Evolutionary conservation across 345 rosid genomes (phyloP).

Genomic region (Lagerstroemia speciosa): DNA sequence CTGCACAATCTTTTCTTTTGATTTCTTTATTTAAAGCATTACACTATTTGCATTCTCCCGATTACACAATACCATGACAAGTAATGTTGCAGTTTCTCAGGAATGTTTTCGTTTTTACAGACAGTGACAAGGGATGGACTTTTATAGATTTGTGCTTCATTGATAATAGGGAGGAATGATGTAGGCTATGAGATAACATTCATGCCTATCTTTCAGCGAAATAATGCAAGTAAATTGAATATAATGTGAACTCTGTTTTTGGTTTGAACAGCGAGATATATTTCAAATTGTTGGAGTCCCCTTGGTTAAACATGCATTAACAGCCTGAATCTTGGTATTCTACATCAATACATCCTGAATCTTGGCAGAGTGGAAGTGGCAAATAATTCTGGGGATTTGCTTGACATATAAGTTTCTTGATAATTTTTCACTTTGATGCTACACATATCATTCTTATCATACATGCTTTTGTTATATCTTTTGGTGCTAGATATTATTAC

Average conservation of each 20-base stretch:
- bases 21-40: slow-evolving; percentile 23
- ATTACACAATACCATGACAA: neutral
- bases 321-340: slow-evolving; percentile 65
- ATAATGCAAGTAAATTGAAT: neutral
- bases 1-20: no score
- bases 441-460: no score
- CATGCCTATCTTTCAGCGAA: neutral
- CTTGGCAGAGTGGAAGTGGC: slow-evolving; percentile 81
- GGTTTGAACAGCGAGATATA: slow-evolving; percentile 50
- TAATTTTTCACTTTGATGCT: neutral
- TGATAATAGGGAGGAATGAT: no score
- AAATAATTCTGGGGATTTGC: slow-evolving; percentile 45
- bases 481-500: no score
- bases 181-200: no score
- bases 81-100: no score
- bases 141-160: no score
- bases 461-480: no score
- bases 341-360: neutral
- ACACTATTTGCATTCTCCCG: neutral
- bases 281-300: slow-evolving; percentile 71
- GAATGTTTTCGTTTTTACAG: no score
- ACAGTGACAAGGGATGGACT: no score
- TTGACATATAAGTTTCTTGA: slow-evolving; percentile 7
- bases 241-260: neutral
- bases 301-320: slow-evolving; percentile 64